Evolutionary conservation across 768 basidiomycete species (phyloP).

Genomic region (Hydnomerulius pinastri): DNA sequence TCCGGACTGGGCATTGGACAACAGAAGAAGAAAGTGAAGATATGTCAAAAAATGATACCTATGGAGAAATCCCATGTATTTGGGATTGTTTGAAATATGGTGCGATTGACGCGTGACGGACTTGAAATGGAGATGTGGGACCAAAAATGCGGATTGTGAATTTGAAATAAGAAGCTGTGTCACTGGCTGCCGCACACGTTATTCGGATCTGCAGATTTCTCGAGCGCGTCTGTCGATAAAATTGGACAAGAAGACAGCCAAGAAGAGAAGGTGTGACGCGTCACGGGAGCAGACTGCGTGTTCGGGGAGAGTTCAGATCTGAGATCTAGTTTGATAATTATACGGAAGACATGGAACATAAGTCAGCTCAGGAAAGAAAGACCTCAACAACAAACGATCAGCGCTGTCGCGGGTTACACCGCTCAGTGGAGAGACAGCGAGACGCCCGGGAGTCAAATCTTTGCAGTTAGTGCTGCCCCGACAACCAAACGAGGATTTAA

Average conservation of each 20-base stretch:
- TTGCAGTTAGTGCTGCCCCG: background rate
- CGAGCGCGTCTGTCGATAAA: conserved; percentile 3
- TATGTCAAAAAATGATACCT: too few relatives aligned
- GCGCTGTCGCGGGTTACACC: too few relatives aligned
- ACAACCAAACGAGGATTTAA: background rate
- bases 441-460: background rate
- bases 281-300: conserved; percentile 17
- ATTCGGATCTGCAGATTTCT: conserved; percentile 35
- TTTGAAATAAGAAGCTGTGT: conserved; percentile 35
- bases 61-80: too few relatives aligned
- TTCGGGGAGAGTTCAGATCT: conserved; percentile 17
- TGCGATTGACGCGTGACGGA: too few relatives aligned
- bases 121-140: conserved; percentile 13
- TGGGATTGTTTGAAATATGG: conserved; percentile 6
- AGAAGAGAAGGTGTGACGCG: conserved; percentile 16
- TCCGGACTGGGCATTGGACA: too few relatives aligned
- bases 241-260: conserved; percentile 12
- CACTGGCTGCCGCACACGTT: conserved; percentile 19
- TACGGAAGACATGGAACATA: background rate
- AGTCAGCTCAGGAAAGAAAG: too few relatives aligned
- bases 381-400: too few relatives aligned
- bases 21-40: too few relatives aligned
- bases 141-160: conserved; percentile 9
- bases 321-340: conserved; percentile 9
- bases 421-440: conserved; percentile 3